phyloP scores from a whole-genome alignment of 2,329 filamentous ascomycete species.

The Curvularia lunata region DNA sequence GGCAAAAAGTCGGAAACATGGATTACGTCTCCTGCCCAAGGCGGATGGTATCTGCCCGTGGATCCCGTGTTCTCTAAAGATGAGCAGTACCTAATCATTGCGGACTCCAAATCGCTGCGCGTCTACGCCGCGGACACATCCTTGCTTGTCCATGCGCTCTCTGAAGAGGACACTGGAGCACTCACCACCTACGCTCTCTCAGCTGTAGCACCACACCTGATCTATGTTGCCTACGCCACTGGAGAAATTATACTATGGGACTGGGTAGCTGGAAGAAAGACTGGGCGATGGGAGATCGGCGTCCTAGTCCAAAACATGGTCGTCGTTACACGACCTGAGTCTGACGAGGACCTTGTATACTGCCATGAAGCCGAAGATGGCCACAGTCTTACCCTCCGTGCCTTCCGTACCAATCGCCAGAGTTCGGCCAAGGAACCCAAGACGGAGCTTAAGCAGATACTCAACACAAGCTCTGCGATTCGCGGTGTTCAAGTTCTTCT shows the following conservation, averaged over 20 bases:
- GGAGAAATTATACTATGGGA: slow-evolving; percentile 64
- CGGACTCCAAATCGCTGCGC: slow-evolving; percentile 76
- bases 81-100: slow-evolving; percentile 71
- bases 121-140: slow-evolving; percentile 84
- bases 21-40: slow-evolving; percentile 56
- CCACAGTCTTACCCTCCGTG: slow-evolving; percentile 49
- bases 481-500: slow-evolving; percentile 54
- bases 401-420: slow-evolving; percentile 39
- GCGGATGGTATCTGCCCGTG: slow-evolving; percentile 62
- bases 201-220: slow-evolving; percentile 56
- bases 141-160: slow-evolving; percentile 75
- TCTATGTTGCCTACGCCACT: slow-evolving; percentile 61
- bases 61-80: slow-evolving; percentile 66
- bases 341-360: slow-evolving; percentile 47
- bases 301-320: slow-evolving; percentile 45
- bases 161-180: slow-evolving; percentile 48
- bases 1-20: slow-evolving; percentile 27
- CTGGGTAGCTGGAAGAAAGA: slow-evolving; percentile 58
- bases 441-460: slow-evolving; percentile 43
- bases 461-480: slow-evolving; percentile 49
- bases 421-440: slow-evolving; percentile 26
- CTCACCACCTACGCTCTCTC: slow-evolving; percentile 62
- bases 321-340: slow-evolving; percentile 39
- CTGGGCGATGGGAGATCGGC: slow-evolving; percentile 54
- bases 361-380: slow-evolving; percentile 49